Conservation (phyloP, 2,329 filamentous ascomycete genomes). For the Diaporthe eres region DNA sequence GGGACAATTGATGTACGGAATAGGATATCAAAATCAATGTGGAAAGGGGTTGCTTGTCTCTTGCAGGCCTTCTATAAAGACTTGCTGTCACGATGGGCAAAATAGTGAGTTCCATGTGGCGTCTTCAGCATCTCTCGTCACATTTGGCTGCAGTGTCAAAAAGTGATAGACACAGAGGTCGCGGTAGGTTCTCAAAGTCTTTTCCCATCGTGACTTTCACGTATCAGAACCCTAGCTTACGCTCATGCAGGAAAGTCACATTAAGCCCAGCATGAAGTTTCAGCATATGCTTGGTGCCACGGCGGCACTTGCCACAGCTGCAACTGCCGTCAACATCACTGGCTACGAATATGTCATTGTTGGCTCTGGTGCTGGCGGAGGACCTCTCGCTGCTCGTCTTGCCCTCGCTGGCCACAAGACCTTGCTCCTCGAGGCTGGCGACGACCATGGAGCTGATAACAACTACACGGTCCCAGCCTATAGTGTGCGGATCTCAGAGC, state of each 20-base stretch:
- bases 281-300: slow-evolving; percentile 12
- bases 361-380: slow-evolving; percentile 64
- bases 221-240: background rate
- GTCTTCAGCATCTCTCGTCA: slow-evolving; percentile 10
- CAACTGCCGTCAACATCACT: slow-evolving; percentile 45
- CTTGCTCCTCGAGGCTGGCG: slow-evolving; percentile 66
- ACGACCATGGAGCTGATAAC: slow-evolving; percentile 56
- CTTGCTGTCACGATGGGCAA: slow-evolving; percentile 5
- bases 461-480: slow-evolving; percentile 46
- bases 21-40: slow-evolving; percentile 15
- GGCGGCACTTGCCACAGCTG: slow-evolving; percentile 10
- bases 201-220: background rate
- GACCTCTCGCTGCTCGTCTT: slow-evolving; percentile 62
- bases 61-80: slow-evolving; percentile 3
- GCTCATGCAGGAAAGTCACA: slow-evolving; percentile 14
- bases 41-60: slow-evolving; percentile 1
- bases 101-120: background rate
- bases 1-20: slow-evolving; percentile 23
- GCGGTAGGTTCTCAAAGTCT: background rate
- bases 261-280: slow-evolving; percentile 26
- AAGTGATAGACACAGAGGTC: slow-evolving; percentile 17
- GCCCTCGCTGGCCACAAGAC: slow-evolving; percentile 65
- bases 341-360: slow-evolving; percentile 67
- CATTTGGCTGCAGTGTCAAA: slow-evolving; percentile 19
- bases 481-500: slow-evolving; percentile 7